Base-by-base conservation (phyloP, 2,329 filamentous ascomycete genomes). In the Aspergillus puulaauensis region DNA sequence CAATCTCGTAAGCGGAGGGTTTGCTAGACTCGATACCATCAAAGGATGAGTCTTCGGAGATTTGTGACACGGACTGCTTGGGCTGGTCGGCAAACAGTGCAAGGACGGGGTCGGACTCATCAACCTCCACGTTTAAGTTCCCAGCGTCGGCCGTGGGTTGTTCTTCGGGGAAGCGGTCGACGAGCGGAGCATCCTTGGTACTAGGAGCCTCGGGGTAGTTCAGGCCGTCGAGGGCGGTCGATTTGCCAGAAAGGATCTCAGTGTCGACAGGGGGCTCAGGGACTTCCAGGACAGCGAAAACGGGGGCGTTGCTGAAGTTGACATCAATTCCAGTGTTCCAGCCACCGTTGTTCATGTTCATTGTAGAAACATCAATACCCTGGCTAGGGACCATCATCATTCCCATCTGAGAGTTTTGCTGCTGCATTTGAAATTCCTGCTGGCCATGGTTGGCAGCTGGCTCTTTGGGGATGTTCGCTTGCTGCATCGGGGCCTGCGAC, bases 371-470 rank as follows among this genome's bases (percentile, higher is more conserved):
- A 68, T 96, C 90, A 74, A 92, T 81, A 52, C 79, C 82, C 66
- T 90, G 86, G 75, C 96, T 91, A 1, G 91, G 90, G 47, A 96
- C 86, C 83, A 93, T 89, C 57, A 89, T 86, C 83, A 96, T 90
- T 69, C 87, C 87, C 63, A 93, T 77, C 57, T 85, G 83, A 24
- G 79, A 73, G 64, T 75, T 88, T 48, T 48, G 45, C 71, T 90
- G 87, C 63, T 87, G 83, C 66, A 85, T 81, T 52, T 85, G 81
- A 59, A 79, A 75, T 44, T 83, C 80, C 62, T 79, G 79, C 55
- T 81, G 75, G 41, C 77, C 74, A 43, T 75, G 75, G 63, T 87
- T 87, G 6, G 86, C 80, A 72, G 86, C 88, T 64, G 85, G 73
- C 54, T 92, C 89, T 76, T 90, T 91, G 62, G 83, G 83, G 5